phyloP scores from a whole-genome alignment of 1,284 basidiomycete species.

The Irpex sp. region DNA sequence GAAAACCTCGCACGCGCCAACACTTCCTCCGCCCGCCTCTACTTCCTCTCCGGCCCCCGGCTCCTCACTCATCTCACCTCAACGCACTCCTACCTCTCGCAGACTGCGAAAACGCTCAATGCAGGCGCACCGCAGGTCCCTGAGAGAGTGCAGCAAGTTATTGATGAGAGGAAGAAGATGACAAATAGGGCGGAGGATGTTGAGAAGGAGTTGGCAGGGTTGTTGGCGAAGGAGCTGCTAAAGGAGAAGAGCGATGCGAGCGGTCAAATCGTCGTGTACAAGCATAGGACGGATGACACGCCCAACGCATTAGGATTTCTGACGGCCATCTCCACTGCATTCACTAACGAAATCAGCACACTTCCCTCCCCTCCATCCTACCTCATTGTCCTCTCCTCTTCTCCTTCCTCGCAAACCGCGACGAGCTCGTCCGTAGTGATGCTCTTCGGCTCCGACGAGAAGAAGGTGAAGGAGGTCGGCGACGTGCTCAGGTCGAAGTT shows the following conservation, averaged over 20 bases:
- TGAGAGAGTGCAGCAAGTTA: conserved; percentile 60
- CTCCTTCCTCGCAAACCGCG: conserved; percentile 50
- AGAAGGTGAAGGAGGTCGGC: conserved; percentile 53
- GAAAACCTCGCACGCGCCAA: conserved; percentile 53
- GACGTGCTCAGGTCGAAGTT: conserved; percentile 53
- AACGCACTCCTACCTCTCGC: conserved; percentile 49
- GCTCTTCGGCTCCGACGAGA: conserved; percentile 54
- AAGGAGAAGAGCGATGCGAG: conserved; percentile 4
- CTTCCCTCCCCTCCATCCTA: conserved; percentile 29
- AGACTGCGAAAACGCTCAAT: conserved; percentile 55
- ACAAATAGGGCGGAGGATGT: conserved; percentile 61
- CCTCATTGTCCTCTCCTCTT: conserved; percentile 53
- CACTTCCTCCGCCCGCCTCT: conserved; percentile 63
- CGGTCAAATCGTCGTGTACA: conserved; percentile 31
- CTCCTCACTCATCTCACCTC: conserved; percentile 56
- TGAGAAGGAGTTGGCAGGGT: conserved; percentile 61
- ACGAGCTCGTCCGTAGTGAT: conserved; percentile 51
- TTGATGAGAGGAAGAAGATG: conserved; percentile 57
- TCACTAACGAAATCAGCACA: conserved; percentile 29
- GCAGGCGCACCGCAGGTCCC: conserved; percentile 60
- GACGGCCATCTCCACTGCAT: conserved; percentile 47
- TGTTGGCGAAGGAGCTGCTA: conserved; percentile 44
- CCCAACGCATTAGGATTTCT: conserved; percentile 57
- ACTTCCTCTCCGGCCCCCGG: conserved; percentile 75
- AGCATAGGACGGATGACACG: conserved; percentile 59